Conservation (phyloP, 768 basidiomycete species). For the Phaffia australis region DNA sequence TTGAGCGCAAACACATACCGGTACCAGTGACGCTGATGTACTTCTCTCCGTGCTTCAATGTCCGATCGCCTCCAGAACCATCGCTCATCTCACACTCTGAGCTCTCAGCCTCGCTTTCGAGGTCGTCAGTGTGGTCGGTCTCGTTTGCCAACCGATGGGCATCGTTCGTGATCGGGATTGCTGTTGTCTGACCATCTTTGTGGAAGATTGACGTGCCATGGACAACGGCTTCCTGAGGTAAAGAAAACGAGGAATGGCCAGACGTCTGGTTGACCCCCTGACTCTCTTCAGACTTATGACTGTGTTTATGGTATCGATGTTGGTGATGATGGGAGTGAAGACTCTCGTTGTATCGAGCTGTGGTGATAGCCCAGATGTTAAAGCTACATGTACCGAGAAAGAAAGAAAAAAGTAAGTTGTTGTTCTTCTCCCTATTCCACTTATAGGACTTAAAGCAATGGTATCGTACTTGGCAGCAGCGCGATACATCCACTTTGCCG, state of each 20-base stretch:
- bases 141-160: conserved; percentile 16
- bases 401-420: background rate
- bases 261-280: background rate
- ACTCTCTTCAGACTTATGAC: background rate
- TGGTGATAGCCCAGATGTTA: conserved; percentile 18
- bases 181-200: background rate
- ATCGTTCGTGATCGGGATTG: conserved; percentile 2
- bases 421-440: too few relatives aligned
- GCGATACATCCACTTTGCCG: conserved; percentile 22
- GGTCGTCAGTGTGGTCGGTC: background rate
- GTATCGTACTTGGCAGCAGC: background rate
- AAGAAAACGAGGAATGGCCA: background rate
- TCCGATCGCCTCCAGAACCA: background rate
- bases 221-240: background rate
- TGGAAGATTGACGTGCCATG: conserved; percentile 1
- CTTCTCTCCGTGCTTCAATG: background rate
- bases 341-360: conserved; percentile 4
- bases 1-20: background rate
- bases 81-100: conserved; percentile 5
- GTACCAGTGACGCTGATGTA: conserved; percentile 8
- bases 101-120: background rate
- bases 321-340: conserved; percentile 9
- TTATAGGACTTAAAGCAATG: background rate
- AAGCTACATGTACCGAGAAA: conserved; percentile 4
- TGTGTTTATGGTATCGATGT: background rate